Evolutionary conservation across 2,329 filamentous ascomycete species (phyloP).

Genomic region (Neofusicoccum sp.): DNA sequence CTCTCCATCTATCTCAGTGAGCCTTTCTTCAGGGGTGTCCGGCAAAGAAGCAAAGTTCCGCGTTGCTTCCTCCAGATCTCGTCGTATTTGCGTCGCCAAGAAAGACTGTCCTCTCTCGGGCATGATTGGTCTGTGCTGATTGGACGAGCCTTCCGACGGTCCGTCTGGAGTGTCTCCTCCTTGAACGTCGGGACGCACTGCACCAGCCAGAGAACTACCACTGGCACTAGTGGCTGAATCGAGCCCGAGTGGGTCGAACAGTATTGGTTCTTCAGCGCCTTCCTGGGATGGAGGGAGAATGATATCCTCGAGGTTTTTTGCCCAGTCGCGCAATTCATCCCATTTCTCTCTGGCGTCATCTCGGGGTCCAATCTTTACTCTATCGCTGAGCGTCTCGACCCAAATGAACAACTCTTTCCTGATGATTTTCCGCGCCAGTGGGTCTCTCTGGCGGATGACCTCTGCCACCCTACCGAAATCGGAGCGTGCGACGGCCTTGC

Average conservation of each 20-base stretch:
- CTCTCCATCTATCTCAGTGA: slow-evolving; percentile 29
- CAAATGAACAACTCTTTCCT: slow-evolving; percentile 12
- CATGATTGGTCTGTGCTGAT: slow-evolving; percentile 46
- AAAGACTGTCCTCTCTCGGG: slow-evolving; percentile 49
- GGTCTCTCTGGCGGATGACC: slow-evolving; percentile 7
- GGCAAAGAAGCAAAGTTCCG: slow-evolving; percentile 8
- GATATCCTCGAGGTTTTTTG: background rate
- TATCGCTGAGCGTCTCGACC: slow-evolving; percentile 1
- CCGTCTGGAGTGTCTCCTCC: background rate
- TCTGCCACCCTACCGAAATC: background rate
- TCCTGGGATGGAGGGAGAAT: background rate
- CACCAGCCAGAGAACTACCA: background rate
- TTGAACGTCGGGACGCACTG: background rate
- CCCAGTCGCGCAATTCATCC: slow-evolving; percentile 7
- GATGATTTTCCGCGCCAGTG: background rate
- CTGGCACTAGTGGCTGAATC: background rate
- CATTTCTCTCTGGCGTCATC: slow-evolving; percentile 1
- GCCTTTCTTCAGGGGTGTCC: background rate
- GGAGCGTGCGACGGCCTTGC: background rate
- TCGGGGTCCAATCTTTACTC: background rate
- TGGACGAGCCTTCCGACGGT: background rate
- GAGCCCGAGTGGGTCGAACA: slow-evolving; percentile 4
- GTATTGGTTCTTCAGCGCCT: background rate
- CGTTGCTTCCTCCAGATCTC: slow-evolving; percentile 47
- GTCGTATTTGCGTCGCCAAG: slow-evolving; percentile 51